Evolutionary conservation across 441 rosid species (phyloP).

Genomic region (Brassica hybrid): DNA sequence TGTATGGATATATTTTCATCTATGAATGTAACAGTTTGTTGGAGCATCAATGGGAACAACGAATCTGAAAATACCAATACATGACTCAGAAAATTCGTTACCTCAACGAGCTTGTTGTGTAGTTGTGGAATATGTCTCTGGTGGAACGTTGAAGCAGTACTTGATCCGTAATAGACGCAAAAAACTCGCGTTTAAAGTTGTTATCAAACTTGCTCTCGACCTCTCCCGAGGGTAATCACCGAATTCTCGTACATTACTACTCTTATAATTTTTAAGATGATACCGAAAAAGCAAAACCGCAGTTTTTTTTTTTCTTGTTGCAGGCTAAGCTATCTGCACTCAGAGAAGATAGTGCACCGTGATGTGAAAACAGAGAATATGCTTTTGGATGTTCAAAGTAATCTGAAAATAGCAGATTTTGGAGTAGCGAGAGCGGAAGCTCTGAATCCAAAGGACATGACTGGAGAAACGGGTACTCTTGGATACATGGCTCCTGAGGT

Average conservation of each 20-base stretch:
- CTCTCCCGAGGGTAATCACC: constrained; percentile 74
- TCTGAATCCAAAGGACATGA: constrained; percentile 88
- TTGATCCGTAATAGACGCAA: constrained; percentile 71
- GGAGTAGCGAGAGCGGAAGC: constrained; percentile 98
- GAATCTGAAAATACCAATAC: constrained; percentile 71
- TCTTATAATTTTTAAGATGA: background rate
- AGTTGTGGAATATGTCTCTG: constrained; percentile 83
- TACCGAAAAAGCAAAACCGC: background rate
- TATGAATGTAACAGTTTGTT: constrained; percentile 52
- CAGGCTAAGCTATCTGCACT: constrained; percentile 81
- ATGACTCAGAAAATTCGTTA: constrained; percentile 47
- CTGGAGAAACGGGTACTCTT: constrained; percentile 95
- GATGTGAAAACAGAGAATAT: constrained; percentile 95
- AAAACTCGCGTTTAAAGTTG: constrained; percentile 68
- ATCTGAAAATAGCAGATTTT: constrained; percentile 87
- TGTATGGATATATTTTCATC: background rate
- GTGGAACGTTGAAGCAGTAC: constrained; percentile 84
- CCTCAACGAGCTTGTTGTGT: constrained; percentile 92
- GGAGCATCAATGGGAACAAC: constrained; percentile 97
- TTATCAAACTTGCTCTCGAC: constrained; percentile 85
- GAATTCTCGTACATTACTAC: background rate
- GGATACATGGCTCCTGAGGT: constrained; percentile 99
- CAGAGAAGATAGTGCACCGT: constrained; percentile 89
- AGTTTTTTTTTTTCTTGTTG: background rate
- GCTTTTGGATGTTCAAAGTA: constrained; percentile 65